Evolutionary conservation across 805 yeast species (phyloP).

Genomic region (Gaillardinia entomophila): DNA sequence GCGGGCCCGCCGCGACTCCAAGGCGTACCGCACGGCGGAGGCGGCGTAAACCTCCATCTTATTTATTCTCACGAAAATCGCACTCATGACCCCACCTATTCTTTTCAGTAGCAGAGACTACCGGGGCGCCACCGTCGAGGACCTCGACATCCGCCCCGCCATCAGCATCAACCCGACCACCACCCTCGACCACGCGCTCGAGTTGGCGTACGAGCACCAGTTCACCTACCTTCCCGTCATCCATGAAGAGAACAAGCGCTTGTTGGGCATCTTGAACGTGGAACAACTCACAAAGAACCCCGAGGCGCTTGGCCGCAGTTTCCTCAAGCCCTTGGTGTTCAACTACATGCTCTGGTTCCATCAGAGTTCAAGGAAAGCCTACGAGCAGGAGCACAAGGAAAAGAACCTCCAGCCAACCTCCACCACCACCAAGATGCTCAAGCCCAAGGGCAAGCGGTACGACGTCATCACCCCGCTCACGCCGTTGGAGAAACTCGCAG

Average conservation of each 20-base stretch:
- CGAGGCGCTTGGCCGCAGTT: slow-evolving; percentile 14
- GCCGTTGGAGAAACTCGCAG: slow-evolving; percentile 48
- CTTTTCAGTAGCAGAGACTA: slow-evolving; percentile 32
- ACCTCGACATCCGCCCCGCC: slow-evolving; percentile 54
- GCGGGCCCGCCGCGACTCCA: slow-evolving; percentile 6
- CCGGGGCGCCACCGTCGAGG: slow-evolving; percentile 53
- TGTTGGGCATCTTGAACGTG: slow-evolving; percentile 46
- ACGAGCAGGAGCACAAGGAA: slow-evolving; percentile 16
- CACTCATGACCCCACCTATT: background rate
- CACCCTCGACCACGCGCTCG: slow-evolving; percentile 43
- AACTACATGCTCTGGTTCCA: slow-evolving; percentile 41
- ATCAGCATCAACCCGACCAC: slow-evolving; percentile 46
- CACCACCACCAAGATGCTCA: slow-evolving; percentile 8
- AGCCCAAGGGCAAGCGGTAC: slow-evolving; percentile 27
- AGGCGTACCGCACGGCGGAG: slow-evolving; percentile 26
- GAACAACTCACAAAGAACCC: slow-evolving; percentile 33
- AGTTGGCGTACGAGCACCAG: slow-evolving; percentile 49
- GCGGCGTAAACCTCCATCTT: slow-evolving; percentile 21
- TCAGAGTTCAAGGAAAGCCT: slow-evolving; percentile 27
- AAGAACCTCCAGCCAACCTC: slow-evolving; percentile 3
- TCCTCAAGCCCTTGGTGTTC: slow-evolving; percentile 21
- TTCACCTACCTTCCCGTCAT: slow-evolving; percentile 52
- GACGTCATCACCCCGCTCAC: slow-evolving; percentile 47
- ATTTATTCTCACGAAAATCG: background rate
- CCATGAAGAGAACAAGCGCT: slow-evolving; percentile 36